Percentiles rank a stretch among this genome's conserved stretches.
phyloP scores from a whole-genome alignment of 225 moss, liverwort and hornwort genomes.

The Antitrichia curtipendula region DNA sequence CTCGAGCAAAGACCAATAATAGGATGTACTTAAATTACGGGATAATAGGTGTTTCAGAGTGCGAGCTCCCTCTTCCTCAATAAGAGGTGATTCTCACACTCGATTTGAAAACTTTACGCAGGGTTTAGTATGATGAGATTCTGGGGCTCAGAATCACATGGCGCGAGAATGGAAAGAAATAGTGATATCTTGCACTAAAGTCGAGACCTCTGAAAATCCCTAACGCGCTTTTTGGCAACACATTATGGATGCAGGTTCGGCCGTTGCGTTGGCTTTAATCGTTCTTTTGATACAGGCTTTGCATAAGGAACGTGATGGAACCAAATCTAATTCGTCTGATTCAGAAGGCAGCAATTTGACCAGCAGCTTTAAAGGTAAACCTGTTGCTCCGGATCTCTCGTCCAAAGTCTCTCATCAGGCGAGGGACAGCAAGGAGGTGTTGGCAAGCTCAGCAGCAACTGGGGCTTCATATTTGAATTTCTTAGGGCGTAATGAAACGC shows the following conservation, averaged over 20 bases:
- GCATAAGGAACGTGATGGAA: not conserved
- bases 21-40: not conserved
- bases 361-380: conserved; percentile 12
- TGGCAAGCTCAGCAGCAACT: conserved; percentile 1
- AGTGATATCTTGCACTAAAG: not conserved
- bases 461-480: not conserved
- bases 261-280: conserved; percentile 22
- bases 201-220: not conserved
- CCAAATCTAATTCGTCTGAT: not conserved
- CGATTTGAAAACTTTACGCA: not conserved
- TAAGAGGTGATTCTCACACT: not conserved
- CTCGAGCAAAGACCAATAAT: not conserved
- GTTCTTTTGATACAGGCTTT: conserved; percentile 16
- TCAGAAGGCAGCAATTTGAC: not conserved
- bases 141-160: not conserved
- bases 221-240: not conserved
- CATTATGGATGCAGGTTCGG: conserved; percentile 27
- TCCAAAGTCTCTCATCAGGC: not conserved
- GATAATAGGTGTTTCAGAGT: not conserved
- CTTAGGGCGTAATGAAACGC: not conserved
- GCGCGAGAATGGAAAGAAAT: not conserved
- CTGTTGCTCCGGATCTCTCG: not conserved
- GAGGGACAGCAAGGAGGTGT: not conserved
- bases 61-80: not conserved
- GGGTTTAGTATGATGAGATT: not conserved